Evolutionary conservation across 2,329 filamentous ascomycete species (phyloP), one percentile per base, ranked within the genome.

Genomic region (Neofusicoccum cordaticola): DNA sequence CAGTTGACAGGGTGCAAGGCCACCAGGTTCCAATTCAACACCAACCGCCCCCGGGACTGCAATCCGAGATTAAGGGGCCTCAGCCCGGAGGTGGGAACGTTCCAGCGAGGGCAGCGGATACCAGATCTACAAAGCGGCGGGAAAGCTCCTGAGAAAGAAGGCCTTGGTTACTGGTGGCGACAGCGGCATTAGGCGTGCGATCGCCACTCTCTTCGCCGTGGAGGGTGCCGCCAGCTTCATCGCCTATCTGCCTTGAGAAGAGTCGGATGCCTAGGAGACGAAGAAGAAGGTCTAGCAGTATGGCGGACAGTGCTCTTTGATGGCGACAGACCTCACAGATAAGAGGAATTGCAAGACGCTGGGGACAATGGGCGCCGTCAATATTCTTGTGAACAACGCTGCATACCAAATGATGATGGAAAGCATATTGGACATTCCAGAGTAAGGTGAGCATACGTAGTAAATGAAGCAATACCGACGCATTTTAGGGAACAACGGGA

Each of bases 81-180:
- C 80, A 85, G 63, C 88, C 90, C 1, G 80, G 85, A 50, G 86
- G 85, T 64, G 86, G 89, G 63, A 81, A 89, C 65, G 77, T 93
- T 2, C 91, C 0, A 88, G 86, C 4, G 83, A 85, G 17, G 85
- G 90, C 65, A 88, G 89, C 42, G 86, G 86, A 12, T 88, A 86
- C 69, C 85, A 90, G 71, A 84, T 84, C 53, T 94, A 95, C 80
- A 87, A 88, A 73, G 85, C 90, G 3, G 89, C 91, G 1, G 88
- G 87, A 56, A 96, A 95, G 79, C 85, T 95, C 6, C 78, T 86
- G 71, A 90, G 87, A 67, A 91, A 89, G 77, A 90, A 86, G 66
- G 90, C 91, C 7, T 77, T 95, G 65, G 94, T 95, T 71, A 94
- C 91, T 0, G 91, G 91, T 15, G 91, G 91, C 3, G 91, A 94